Percentiles rank a stretch among this genome's conserved stretches.
phyloP scores from a whole-genome alignment of 176 grass and related monocot species.

The Rhynchospora pubera region DNA sequence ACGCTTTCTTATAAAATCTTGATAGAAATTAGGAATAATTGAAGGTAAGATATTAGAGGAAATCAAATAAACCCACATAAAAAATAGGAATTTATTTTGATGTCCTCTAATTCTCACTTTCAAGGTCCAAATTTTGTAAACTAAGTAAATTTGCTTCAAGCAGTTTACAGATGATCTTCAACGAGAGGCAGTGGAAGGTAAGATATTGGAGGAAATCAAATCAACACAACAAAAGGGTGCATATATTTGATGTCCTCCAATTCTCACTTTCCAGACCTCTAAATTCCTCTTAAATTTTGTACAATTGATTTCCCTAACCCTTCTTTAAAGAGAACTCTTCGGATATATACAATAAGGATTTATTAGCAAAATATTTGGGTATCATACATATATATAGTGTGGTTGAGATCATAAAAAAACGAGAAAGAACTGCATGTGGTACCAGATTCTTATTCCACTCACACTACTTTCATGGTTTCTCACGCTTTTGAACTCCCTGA shows the following conservation, averaged over 20 bases:
- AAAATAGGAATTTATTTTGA: neutral
- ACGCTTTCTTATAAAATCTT: too few species aligned
- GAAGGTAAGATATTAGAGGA: neutral
- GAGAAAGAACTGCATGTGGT: neutral
- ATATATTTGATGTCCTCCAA: constrained; percentile 1
- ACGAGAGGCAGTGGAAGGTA: neutral
- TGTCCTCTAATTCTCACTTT: neutral
- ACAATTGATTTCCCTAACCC: too few species aligned
- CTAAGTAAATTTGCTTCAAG: neutral
- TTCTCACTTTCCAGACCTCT: neutral
- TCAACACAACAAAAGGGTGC: neutral
- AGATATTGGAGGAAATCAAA: constrained; percentile 15
- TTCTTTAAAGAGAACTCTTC: neutral
- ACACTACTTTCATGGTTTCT: neutral
- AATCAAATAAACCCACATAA: neutral
- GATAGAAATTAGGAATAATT: neutral
- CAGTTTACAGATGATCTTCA: neutral
- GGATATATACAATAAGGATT: neutral
- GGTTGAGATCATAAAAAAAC: neutral
- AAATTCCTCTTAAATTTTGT: too few species aligned
- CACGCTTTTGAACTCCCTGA: neutral
- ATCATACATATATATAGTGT: neutral
- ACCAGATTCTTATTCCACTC: neutral
- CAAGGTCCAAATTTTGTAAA: neutral
- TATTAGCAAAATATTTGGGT: neutral